Evolutionary conservation across 2,329 filamentous ascomycete species (phyloP), one percentile per base, ranked within the genome.

Genomic region (Periglandula ipomoeae): DNA sequence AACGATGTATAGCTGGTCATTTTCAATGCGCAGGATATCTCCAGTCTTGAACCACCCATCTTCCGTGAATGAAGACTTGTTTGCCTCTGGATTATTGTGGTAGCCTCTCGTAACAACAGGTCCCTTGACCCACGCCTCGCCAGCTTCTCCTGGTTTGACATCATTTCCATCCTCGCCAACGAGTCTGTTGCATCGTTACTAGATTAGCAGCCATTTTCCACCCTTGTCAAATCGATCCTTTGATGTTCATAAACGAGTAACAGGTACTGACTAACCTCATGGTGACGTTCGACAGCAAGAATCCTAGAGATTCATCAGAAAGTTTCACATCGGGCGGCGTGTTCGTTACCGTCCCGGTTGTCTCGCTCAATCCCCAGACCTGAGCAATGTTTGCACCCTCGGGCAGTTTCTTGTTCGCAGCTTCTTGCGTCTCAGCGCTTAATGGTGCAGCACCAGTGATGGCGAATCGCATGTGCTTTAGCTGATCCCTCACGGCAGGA

Each of bases 11-110:
- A 89, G 84, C 45, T 82, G 79, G 15, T 85, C 73, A 37, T 75
- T 67, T 54, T 89, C 82, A 62, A 87, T 79, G 51, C 83, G 78
- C 0, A 87, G 84, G 4, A 91, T 78, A 58, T 94, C 88, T 0
- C 87, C 88, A 0, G 87, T 90, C 58, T 84, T 84, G 72, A 91
- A 89, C 72, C 84, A 94, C 4, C 68, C 70, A 20, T 70, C 64
- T 3, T 42, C 9, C 0, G 60, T 62, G 48, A 88, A 77, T 0
- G 82, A 76, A 45, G 81, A 76, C 1, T 66, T 68, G 1, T 84
- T 88, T 0, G 80, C 84, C 53, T 79, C 70, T 0, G 76, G 70
- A 54, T 89, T 89, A 56, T 82, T 82, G 55, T 81, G 72, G 57
- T 88, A 90, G 7, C 84, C 86, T 64, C 79, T 78, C 56, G 84